A percentile compares a stretch with the other conserved stretches of the same genome.
Evolutionary conservation across 768 basidiomycete species (phyloP).

Genomic region (Galerina sulciceps): DNA sequence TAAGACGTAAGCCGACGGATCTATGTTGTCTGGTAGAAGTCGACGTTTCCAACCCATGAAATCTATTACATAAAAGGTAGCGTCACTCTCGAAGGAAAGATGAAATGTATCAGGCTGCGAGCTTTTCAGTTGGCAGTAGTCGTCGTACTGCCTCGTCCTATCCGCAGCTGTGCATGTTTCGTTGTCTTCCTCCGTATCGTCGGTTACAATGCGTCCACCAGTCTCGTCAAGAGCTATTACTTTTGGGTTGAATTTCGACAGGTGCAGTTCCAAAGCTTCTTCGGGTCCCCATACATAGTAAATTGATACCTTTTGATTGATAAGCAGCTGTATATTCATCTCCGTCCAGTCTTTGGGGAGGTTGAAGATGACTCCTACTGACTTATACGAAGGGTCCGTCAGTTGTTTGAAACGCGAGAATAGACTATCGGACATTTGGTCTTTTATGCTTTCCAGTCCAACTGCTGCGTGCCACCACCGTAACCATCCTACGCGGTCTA

Average conservation of each 20-base stretch:
- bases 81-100: neutral
- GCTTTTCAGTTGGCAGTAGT: neutral
- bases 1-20: neutral
- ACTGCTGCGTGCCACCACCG: neutral
- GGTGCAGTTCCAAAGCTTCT: neutral
- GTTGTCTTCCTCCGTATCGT: neutral
- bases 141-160: neutral
- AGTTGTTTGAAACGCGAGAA: neutral
- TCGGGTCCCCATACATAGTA: neutral
- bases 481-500: neutral
- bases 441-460: neutral
- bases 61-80: neutral
- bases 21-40: neutral
- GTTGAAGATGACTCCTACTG: neutral
- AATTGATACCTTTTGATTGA: neutral
- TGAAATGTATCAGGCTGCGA: neutral
- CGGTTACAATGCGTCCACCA: neutral
- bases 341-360: neutral
- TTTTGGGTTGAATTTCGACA: neutral
- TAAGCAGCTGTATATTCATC: neutral
- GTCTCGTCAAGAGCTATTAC: neutral
- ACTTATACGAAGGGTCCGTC: neutral
- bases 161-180: neutral
- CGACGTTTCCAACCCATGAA: neutral
- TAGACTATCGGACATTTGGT: neutral